Base-by-base conservation (phyloP, 78 protist species). In the Tieghemostelium lacteum region DNA sequence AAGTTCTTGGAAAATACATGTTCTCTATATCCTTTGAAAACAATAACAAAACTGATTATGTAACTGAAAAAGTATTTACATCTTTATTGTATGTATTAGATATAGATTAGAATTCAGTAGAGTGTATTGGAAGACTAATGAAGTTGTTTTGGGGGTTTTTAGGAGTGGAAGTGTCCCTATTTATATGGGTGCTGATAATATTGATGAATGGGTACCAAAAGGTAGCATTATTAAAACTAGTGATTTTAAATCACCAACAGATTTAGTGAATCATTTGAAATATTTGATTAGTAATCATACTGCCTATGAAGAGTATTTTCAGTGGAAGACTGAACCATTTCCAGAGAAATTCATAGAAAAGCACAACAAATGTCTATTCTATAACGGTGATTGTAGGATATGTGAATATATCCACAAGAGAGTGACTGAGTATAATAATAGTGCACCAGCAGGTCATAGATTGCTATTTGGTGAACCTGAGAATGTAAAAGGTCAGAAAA, bases 121-220 rank as follows among this genome's bases (percentile, higher is more conserved):
- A 33, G n/a, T 36, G 3, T 6, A 39, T 34, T 42, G 3, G 33
- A 39, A 3, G 50, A 19, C n/a, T 49, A 37, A 3, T 75, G 0
- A 24, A 64, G 45, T 22, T 33, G 2, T 40, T 42, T 20, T 39
- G 17, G 20, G 2, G 37, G 20, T 58, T 75, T 1, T 49, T 77
- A 77, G 87, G 70, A 83, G 91, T 70, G 91, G 91, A 58, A 58
- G 66, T 37, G 19, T 83, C 29, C 91, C 91, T 58, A 83, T 83
- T 24, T 83, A 83, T 60, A 83, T 83, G 91, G 91, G 91, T 22
- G 31, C 91, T 24, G 66, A 58, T 10, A 83, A 83, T 45, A 83
- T 83, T 20, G 91, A 83, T 69, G 91, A 83, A 40, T 83, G 66
- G 74, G 78, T 83, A 60, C 91, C 91, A 28, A 34, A 45, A 8